phyloP scores from a whole-genome alignment of 2,329 filamentous ascomycete genomes.

The Parafenestella ontariensis region DNA sequence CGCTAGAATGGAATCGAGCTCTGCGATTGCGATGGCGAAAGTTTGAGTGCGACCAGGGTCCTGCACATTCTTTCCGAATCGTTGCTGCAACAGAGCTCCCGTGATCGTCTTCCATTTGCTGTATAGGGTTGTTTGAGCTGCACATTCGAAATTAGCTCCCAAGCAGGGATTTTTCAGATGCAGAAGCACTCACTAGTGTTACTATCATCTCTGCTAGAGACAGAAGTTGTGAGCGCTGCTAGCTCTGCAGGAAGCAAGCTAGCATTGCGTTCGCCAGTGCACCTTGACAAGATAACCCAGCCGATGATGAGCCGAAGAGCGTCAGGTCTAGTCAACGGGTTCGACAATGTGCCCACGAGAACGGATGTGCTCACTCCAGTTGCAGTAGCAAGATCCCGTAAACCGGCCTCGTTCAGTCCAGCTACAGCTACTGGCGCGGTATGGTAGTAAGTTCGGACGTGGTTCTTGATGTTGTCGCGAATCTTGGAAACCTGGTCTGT shows the following conservation, averaged over 20 bases:
- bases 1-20: conserved; percentile 28
- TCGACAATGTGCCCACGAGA: conserved; percentile 5
- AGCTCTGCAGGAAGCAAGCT: conserved; percentile 26
- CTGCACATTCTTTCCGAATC: conserved; percentile 7
- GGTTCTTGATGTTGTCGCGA: conserved; percentile 35
- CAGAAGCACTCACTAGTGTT: neutral
- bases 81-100: conserved; percentile 22
- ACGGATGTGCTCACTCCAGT: conserved; percentile 10
- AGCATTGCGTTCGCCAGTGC: conserved; percentile 10
- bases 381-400: conserved; percentile 15
- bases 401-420: conserved; percentile 7
- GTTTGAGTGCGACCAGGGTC: conserved; percentile 2
- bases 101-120: conserved; percentile 39
- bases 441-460: conserved; percentile 30
- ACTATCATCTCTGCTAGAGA: neutral
- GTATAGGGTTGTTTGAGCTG: conserved; percentile 21
- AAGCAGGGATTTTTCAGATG: too few relatives aligned
- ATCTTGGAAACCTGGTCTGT: conserved; percentile 27
- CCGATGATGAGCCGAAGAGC: conserved; percentile 24
- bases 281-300: conserved; percentile 25
- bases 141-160: neutral
- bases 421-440: conserved; percentile 2
- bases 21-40: conserved; percentile 16
- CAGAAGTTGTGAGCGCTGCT: neutral
- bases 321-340: conserved; percentile 16